These are phyloP conservation scores for Fusarium sublunatum DNA, from an alignment of 2,329 filamentous ascomycete genomes.

Conservation along the genomic window DNA sequence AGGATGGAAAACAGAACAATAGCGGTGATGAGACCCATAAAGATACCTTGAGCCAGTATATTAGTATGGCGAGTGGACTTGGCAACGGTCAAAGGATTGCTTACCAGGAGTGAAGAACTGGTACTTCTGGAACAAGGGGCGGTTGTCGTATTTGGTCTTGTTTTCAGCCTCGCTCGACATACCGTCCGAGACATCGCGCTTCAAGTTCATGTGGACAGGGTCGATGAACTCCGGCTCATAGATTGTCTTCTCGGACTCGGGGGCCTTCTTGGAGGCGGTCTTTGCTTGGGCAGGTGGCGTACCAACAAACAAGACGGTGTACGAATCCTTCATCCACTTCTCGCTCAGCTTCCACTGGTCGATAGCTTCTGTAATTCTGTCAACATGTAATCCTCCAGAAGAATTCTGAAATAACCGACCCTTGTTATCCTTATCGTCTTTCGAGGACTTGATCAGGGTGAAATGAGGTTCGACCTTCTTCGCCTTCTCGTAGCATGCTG, in stretches of 20 bases:
- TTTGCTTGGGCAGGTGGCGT: constrained; percentile 57
- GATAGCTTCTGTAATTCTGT: constrained; percentile 19
- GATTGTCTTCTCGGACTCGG: constrained; percentile 51
- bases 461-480: constrained; percentile 55
- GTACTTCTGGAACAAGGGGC: constrained; percentile 87
- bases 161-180: constrained; percentile 54
- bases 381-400: not conserved
- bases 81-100: not conserved
- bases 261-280: constrained; percentile 14
- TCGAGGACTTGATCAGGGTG: constrained; percentile 56
- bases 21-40: constrained; percentile 81
- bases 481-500: constrained; percentile 57
- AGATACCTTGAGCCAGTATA: constrained; percentile 73
- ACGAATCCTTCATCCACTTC: constrained; percentile 57
- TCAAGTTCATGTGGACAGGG: constrained; percentile 76
- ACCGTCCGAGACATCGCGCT: constrained; percentile 63
- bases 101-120: constrained; percentile 91
- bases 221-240: constrained; percentile 76
- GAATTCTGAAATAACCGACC: constrained; percentile 52
- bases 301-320: constrained; percentile 82
- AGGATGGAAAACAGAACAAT: constrained; percentile 81
- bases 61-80: constrained; percentile 10
- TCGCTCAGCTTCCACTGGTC: constrained; percentile 20
- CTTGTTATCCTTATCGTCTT: constrained; percentile 57
- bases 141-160: constrained; percentile 53